Base-by-base conservation (phyloP, 1,139 yeast species). In the Candida smagusa region DNA sequence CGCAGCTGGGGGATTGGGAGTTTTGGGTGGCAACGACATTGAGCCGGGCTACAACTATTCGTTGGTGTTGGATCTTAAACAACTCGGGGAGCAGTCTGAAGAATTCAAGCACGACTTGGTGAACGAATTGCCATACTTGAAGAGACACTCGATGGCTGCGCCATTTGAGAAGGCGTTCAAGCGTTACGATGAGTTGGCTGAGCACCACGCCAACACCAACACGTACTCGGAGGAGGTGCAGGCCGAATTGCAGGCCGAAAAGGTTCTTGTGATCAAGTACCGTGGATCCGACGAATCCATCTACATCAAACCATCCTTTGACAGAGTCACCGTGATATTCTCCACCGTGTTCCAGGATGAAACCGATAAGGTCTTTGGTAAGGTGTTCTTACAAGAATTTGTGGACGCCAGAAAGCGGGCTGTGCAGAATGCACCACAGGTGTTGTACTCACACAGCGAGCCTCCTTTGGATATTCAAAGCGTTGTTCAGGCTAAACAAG, bases 341-440 rank as follows among this genome's bases (percentile, higher is more conserved):
- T 88, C 96, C 36, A 92, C 97, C 2, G 74, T 88, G 31, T 92
- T 92, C 74, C 86, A 87, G 55, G 99, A 94, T 63, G 98, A 94
- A 63, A 92, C 97, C 7, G 99, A 92, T 64, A 87, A 87, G 60
- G 80, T 89, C 41, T 88, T 92, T 53, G 97, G 97, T 36, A 89
- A 86, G 61, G 97, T 92, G 40, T 92, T 94, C 59, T 68, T 92
- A 49, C 99, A 92, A 63, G 99, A 92, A 65, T 92, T 92, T 63
- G 97, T 92, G 34, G 99, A 87, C 57, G 97, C 99, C 9, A 80
- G 99, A 64, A 84, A 85, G 63, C 80, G 97, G 59, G 86, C 95
- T 9, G 94, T 92, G 42, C 98, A 94, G 65, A 90, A 95, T 37
- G 97, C 98, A 2, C 98, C 99, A 16, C 99, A 94, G 68, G 99